Evolutionary conservation across 106 monocot genomes (phyloP).

Genomic region (Apostasia ramifera): DNA sequence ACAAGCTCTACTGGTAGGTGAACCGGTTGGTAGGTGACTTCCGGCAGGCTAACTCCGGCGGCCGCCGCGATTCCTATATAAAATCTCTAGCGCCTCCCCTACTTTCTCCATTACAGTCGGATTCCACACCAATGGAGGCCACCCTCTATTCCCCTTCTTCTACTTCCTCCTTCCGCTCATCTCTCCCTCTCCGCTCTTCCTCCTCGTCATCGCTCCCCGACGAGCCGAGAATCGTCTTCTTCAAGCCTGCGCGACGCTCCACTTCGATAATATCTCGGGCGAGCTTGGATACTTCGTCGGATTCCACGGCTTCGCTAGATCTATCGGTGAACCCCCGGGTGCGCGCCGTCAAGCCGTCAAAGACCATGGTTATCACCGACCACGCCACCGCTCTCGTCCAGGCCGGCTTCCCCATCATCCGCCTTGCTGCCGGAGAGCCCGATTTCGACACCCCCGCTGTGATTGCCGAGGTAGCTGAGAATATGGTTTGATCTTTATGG

Average conservation of each 20-base stretch:
- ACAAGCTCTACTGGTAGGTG: no score
- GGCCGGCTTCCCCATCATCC: slow-evolving; percentile 81
- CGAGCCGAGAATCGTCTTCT: not conserved
- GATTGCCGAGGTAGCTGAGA: slow-evolving; percentile 55
- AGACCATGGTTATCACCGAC: slow-evolving; percentile 94
- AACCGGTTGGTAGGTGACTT: no score
- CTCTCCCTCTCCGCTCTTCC: not conserved
- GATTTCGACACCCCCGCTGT: slow-evolving; percentile 73
- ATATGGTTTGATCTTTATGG: not conserved
- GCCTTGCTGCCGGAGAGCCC: slow-evolving; percentile 92
- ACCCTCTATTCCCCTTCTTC: no score
- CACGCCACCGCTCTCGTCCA: slow-evolving; percentile 82
- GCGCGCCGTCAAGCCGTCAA: slow-evolving; percentile 78
- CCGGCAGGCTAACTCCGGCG: no score
- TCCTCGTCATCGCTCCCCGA: not conserved
- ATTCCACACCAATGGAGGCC: no score
- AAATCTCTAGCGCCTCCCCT: no score
- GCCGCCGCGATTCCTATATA: no score
- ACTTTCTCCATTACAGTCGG: no score
- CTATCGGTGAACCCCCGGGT: slow-evolving; percentile 69
- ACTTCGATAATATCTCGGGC: not conserved
- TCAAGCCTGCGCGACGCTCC: not conserved
- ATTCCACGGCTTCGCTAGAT: slow-evolving; percentile 31
- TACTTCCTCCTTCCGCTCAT: not conserved
- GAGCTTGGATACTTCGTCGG: not conserved